Evolutionary conservation across 805 yeast genomes (phyloP), one percentile per base, ranked within the genome.

Genomic region (Millerozyma miso): DNA sequence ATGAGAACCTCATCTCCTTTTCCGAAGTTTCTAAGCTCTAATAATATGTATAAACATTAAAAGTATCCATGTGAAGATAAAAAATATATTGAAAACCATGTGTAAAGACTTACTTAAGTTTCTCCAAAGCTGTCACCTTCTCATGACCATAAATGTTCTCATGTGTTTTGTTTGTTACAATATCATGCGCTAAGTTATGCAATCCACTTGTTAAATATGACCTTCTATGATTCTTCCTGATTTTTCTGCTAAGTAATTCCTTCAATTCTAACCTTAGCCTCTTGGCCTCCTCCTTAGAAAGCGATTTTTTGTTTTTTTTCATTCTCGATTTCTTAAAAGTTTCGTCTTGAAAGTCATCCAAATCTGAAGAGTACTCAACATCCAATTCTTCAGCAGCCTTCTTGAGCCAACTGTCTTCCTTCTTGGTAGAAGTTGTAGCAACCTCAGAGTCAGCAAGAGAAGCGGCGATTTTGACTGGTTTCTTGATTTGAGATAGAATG

Each of bases 341-440:
- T 48, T 81, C 88, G 50, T 82, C 90, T 46, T 83, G 89, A 44
- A 67, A 69, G 17, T 60, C 61, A 41, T 79, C 89, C 35, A 85
- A 65, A 43, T 83, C 90, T 36, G 77, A 69, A 41, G 80, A 63
- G 39, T 81, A 73, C 31, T 86, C 97, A 33, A 90, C 65, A 6
- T 96, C 99, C 43, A 93, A 71, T 39, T 93, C 99, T 41, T 85
- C 93, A 0, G 98, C 98, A 0, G 97, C 97, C 56, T 88, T 81
- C 45, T 79, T 76, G 46, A 89, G 70, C 97, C 98, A 89, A 18
- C 79, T 71, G 43, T 80, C 81, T 50, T 88, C 93, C 53, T 83
- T 85, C 32, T 70, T 71, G 29, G 79, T 63, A 4, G 85, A 76
- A 15, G 82, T 76, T 2, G 77, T 63, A 2, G 83, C 77, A 13